phyloP scores from a whole-genome alignment of 1,284 basidiomycete species.

The Pholiota adiposa region DNA sequence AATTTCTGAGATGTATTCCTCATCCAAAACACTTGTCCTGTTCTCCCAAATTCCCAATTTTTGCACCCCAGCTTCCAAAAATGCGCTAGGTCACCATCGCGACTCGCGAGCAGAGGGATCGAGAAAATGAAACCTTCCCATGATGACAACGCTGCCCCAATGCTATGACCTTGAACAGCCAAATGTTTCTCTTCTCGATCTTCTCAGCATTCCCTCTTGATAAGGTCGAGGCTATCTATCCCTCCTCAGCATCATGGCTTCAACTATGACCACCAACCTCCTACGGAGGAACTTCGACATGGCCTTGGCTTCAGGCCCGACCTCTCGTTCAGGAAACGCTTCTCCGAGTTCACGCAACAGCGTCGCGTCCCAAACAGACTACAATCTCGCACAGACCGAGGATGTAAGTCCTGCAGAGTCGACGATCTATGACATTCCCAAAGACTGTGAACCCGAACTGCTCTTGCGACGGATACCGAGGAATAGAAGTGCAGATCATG shows the following conservation, averaged over 20 bases:
- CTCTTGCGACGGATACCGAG: constrained; percentile 30
- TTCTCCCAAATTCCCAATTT: too few relatives aligned
- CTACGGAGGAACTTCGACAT: background rate
- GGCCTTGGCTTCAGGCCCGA: background rate
- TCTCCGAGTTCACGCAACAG: background rate
- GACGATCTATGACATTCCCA: constrained; percentile 20
- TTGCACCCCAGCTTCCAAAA: too few relatives aligned
- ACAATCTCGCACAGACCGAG: background rate
- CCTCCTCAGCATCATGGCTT: background rate
- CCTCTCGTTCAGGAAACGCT: background rate
- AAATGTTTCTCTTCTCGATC: constrained; percentile 23
- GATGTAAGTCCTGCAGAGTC: constrained; percentile 14
- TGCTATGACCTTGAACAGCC: background rate
- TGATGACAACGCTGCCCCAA: background rate
- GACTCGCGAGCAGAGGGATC: background rate
- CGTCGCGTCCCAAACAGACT: background rate
- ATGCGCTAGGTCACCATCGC: background rate
- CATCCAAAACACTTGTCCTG: too few relatives aligned
- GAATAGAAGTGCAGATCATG: constrained; percentile 21
- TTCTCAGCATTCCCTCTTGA: constrained; percentile 8
- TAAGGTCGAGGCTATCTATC: constrained; percentile 3
- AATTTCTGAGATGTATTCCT: too few relatives aligned
- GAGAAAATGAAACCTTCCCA: constrained; percentile 8
- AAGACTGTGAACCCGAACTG: constrained; percentile 18
- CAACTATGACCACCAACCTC: background rate